These are phyloP conservation scores for Eimeria acervulina DNA, from an alignment of 169 alveolate genomes.

Conservation along the genomic window DNA sequence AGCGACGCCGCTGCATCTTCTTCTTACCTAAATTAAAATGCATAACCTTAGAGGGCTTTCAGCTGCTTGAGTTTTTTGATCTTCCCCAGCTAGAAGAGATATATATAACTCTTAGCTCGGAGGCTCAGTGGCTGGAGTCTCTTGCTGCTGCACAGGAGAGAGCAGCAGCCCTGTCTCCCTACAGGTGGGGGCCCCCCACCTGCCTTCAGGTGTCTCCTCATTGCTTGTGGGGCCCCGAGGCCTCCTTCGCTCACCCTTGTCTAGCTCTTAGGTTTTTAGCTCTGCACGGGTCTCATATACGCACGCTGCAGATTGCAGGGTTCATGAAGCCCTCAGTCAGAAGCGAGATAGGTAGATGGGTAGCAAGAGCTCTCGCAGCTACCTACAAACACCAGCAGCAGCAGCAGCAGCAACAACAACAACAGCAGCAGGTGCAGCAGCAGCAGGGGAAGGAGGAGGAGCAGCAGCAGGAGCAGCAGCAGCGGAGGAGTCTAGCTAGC, in stretches of 20 bases:
- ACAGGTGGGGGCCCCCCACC: neutral
- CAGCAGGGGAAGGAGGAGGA: neutral
- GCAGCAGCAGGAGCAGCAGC: neutral
- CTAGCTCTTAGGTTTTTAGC: neutral
- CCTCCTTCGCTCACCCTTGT: slow-evolving; percentile 3
- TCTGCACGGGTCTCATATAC: neutral
- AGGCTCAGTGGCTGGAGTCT: neutral
- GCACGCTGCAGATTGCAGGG: neutral
- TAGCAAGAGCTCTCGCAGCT: neutral
- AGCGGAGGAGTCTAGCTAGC: too few relatives aligned
- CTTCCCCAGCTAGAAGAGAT: neutral
- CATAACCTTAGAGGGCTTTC: neutral
- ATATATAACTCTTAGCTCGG: neutral
- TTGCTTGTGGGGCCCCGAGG: neutral
- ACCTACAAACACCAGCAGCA: neutral
- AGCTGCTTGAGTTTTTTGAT: slow-evolving; percentile 7
- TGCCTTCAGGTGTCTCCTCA: neutral
- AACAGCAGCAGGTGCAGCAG: neutral
- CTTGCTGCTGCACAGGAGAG: neutral
- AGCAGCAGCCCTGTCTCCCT: too few relatives aligned
- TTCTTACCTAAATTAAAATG: neutral
- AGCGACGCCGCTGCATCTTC: neutral
- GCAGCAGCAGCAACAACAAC: neutral
- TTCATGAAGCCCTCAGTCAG: neutral
- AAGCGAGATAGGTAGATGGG: neutral